Base-by-base conservation (phyloP, 1,139 yeast species). In the Candida sp. region DNA sequence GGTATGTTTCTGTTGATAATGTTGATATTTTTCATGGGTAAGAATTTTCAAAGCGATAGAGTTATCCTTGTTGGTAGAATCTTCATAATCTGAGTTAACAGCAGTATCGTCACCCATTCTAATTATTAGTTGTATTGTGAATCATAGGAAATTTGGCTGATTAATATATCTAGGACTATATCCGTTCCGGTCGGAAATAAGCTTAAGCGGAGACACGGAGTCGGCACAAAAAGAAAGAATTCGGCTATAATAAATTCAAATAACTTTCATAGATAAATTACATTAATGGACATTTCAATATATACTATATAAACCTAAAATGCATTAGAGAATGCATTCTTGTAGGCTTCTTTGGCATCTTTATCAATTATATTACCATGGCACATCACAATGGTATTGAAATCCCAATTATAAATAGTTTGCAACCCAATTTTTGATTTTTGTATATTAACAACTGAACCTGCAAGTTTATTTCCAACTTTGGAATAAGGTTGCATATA, bases 291-390 rank as follows among this genome's bases (percentile, higher is more conserved):
- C n/a, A n/a, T n/a, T n/a, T n/a, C n/a, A n/a, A n/a, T n/a, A n/a
- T 25, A 25, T 25, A 9, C 9, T 9, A 6, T 25, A 6, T 25
- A 25, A 25, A 6, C 6, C 29, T 25, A 21, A 7, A 38, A 46
- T 22, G 38, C 43, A 11, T 21, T 7, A 5, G 38, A 32, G 37
- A 51, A 54, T 5, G 45, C 35, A 30, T 22, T 21, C 38, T 57
- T 56, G 52, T 63, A 67, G 6, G 55, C 58, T 22, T 57, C 54
- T 47, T 68, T 68, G n/a, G 74, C 81, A 42, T 69, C 63, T 4
- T 57, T 55, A 12, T 76, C 79, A 44, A 81, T 60, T 12, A 79
- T 66, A 44, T 75, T 76, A 5, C 87, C 88, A 54, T 82, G 88
- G 49, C 84, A 77, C 55, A 76, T 68, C 30, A 82, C 73, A 44